Percentiles rank a stretch among this genome's conserved stretches.
phyloP scores from a whole-genome alignment of 139 green algal genomes.

The Dunaliella primolecta region DNA sequence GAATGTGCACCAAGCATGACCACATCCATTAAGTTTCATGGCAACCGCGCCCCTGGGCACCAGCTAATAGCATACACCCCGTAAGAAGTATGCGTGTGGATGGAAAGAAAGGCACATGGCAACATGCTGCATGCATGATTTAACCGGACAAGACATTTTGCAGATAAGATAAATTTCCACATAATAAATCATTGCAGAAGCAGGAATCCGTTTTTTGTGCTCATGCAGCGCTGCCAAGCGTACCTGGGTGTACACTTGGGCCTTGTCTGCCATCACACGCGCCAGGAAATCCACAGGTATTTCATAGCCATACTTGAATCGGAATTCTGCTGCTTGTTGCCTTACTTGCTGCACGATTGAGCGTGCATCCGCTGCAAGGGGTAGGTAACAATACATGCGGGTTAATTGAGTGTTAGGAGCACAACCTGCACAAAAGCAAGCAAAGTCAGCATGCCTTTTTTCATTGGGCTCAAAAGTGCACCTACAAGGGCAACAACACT shows the following conservation, averaged over 20 bases:
- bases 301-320: slow-evolving; percentile 94
- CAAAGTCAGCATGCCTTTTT: too few relatives aligned
- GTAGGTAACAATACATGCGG: background rate
- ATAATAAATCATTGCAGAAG: too few relatives aligned
- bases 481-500: background rate
- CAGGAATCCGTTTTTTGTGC: background rate
- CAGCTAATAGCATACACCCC: too few relatives aligned
- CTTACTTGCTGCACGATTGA: slow-evolving; percentile 87
- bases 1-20: too few relatives aligned
- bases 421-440: too few relatives aligned
- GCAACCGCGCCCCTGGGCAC: too few relatives aligned
- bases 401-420: background rate
- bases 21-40: too few relatives aligned
- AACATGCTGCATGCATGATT: too few relatives aligned
- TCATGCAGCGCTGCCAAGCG: background rate
- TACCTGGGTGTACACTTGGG: slow-evolving; percentile 97
- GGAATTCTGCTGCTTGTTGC: slow-evolving; percentile 88
- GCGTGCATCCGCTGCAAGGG: slow-evolving; percentile 76
- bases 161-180: too few relatives aligned
- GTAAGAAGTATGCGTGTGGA: too few relatives aligned
- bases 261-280: slow-evolving; percentile 87
- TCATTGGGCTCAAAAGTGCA: background rate
- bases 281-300: slow-evolving; percentile 92
- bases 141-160: too few relatives aligned
- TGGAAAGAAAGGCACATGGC: too few relatives aligned